Conservation (phyloP, 2,329 filamentous ascomycete genomes). For the Coniochaeta hoffmannii region DNA sequence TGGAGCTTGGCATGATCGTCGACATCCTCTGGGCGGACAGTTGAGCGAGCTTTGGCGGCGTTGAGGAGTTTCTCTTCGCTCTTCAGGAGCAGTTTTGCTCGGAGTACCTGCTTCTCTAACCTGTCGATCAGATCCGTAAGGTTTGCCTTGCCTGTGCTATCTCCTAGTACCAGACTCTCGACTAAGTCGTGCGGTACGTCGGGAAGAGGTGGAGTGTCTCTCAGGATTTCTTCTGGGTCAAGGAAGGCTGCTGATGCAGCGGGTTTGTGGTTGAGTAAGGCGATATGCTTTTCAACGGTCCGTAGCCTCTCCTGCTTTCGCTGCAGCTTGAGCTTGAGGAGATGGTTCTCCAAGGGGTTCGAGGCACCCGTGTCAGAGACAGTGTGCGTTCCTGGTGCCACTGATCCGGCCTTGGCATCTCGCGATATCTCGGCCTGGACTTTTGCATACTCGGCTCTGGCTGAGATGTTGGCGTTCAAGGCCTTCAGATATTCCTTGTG, state of each 20-base stretch:
- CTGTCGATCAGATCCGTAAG: slow-evolving; percentile 40
- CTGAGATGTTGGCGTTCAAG: slow-evolving; percentile 42
- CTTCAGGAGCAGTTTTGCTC: slow-evolving; percentile 48
- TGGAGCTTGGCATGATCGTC: slow-evolving; percentile 33
- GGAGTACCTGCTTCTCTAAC: slow-evolving; percentile 51
- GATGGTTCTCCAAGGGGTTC: slow-evolving; percentile 37
- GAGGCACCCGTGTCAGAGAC: neutral
- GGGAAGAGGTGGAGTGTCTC: slow-evolving; percentile 34
- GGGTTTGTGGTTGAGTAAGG: slow-evolving; percentile 42
- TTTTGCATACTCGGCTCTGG: slow-evolving; percentile 38
- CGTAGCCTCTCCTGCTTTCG: slow-evolving; percentile 43
- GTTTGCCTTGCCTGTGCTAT: slow-evolving; percentile 27
- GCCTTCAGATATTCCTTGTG: slow-evolving; percentile 50
- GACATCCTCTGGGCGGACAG: slow-evolving; percentile 27
- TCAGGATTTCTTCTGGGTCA: slow-evolving; percentile 40
- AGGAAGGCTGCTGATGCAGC: slow-evolving; percentile 42
- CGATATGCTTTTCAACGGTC: slow-evolving; percentile 43
- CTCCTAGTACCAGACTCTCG: slow-evolving; percentile 38
- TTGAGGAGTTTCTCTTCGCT: slow-evolving; percentile 49
- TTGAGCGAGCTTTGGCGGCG: slow-evolving; percentile 33
- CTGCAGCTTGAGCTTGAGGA: slow-evolving; percentile 42
- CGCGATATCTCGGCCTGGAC: slow-evolving; percentile 11
- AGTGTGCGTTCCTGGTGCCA: slow-evolving; percentile 15
- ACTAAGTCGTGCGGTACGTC: slow-evolving; percentile 45
- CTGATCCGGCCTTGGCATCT: slow-evolving; percentile 5